phyloP scores from a whole-genome alignment of 139 green algal genomes.

The Tetradesmus obliquus region DNA sequence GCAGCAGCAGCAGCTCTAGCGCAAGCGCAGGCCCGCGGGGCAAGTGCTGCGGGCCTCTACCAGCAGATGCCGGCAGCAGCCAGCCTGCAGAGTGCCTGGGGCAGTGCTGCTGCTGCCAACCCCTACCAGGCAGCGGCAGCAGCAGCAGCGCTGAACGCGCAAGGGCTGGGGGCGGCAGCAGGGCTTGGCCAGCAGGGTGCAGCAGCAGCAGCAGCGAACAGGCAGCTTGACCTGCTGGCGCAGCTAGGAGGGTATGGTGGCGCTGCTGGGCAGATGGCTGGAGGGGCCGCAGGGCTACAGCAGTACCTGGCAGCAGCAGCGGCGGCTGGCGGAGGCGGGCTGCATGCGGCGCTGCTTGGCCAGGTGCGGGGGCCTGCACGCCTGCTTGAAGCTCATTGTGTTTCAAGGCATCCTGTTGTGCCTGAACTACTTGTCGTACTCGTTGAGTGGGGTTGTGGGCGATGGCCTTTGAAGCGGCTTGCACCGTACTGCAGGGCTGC shows the following conservation, averaged over 20 bases:
- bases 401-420: no score
- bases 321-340: background rate
- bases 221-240: background rate
- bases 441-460: no score
- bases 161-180: background rate
- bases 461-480: no score
- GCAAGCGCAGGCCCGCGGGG: background rate
- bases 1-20: slow-evolving; percentile 23
- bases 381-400: no score
- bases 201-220: background rate
- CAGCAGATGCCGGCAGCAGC: slow-evolving; percentile 3
- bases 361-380: background rate
- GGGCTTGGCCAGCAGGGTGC: background rate
- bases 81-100: background rate
- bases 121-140: slow-evolving; percentile 22
- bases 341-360: background rate
- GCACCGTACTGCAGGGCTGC: background rate
- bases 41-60: background rate
- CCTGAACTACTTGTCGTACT: no score
- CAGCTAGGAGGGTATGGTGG: background rate
- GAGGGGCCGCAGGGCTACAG: background rate
- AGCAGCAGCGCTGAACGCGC: slow-evolving; percentile 3
- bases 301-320: background rate
- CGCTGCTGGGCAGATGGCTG: background rate
- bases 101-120: background rate